Base-by-base conservation (phyloP, 2,329 filamentous ascomycete species). In the Exserohilum rostratum region DNA sequence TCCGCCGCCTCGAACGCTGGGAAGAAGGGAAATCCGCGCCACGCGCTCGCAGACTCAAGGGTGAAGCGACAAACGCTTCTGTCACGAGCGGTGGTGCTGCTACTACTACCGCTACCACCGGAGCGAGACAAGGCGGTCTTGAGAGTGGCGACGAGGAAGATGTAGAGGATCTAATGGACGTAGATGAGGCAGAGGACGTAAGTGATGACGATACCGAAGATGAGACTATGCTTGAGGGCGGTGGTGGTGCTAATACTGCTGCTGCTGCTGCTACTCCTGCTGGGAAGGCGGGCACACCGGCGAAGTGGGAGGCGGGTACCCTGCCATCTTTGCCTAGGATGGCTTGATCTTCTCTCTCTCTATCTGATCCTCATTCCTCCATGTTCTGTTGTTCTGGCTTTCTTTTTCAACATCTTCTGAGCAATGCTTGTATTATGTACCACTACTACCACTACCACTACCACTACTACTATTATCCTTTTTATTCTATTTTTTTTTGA, bases 1-100 rank as follows among this genome's bases (percentile, higher is more conserved):
- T 81, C 17, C 82, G 90, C 25, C 82, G 90, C 35, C 77, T 93
- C n/a, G 78, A 83, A 47, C 83, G 90, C 29, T 93, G 90, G 90
- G 82, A 86, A 43, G 77, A 78, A 10, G 68, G 72, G n/a, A 48
- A 43, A 18, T 17, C 66, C 0, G 65, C 64, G 2, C 53, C 52
- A 6, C 76, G 65, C 66, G 64, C 39, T 3, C 39, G 34, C 62
- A 74, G 57, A 34, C 45, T 40, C 18, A 71, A 63, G 44, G 60
- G 51, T 12, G 62, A 61, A 25, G 46, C 31, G 34, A 44, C 47
- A 18, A 47, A 46, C 3, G 13, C 18, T 6, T 12, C 6, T 6
- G 11, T 10, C 25, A 10, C 18, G 17, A 10, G 40, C 31, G 37
- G 33, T n/a, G 25, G 39, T 3, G 37, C 22, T n/a, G 40, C 29